A percentile compares a stretch with the other conserved stretches of the same genome.
phyloP scores from a whole-genome alignment of 306 rosid genomes.

The Begonia loranthoides region DNA sequence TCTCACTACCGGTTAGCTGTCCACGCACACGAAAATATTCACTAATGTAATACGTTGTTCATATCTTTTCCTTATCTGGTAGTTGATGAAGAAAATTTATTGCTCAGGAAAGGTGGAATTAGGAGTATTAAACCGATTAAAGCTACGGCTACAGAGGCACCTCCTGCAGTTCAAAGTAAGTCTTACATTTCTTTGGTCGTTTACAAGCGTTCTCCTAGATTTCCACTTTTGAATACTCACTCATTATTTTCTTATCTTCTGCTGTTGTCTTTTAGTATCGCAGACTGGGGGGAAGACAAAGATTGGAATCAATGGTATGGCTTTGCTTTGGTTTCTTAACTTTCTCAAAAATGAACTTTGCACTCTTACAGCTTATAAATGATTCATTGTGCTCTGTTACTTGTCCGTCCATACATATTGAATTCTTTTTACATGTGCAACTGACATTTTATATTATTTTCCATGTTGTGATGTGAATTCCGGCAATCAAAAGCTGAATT shows the following conservation, averaged over 20 bases:
- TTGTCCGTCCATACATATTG: too few species aligned
- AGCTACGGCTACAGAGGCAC: conserved; percentile 89
- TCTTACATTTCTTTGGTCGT: neutral
- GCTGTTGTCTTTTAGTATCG: conserved; percentile 28
- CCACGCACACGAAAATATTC: neutral
- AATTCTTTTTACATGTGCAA: too few species aligned
- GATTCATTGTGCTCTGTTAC: too few species aligned
- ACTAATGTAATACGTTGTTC: too few species aligned
- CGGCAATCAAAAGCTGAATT: too few species aligned
- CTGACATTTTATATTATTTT: too few species aligned
- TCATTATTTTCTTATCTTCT: neutral
- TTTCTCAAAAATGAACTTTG: too few species aligned
- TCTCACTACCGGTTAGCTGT: neutral
- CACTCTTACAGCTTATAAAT: too few species aligned
- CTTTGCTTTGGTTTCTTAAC: neutral
- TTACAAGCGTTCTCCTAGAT: too few species aligned
- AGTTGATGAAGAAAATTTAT: conserved; percentile 1
- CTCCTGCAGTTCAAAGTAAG: conserved; percentile 65
- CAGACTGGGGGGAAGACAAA: conserved; percentile 49
- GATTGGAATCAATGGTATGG: conserved; percentile 82
- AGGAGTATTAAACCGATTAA: conserved; percentile 45
- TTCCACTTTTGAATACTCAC: too few species aligned
- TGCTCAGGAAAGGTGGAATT: conserved; percentile 30
- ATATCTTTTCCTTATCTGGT: too few species aligned
- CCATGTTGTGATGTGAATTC: too few species aligned